Evolutionary conservation across 2,329 filamentous ascomycete species (phyloP).

Genomic region (Alternaria postmessia): DNA sequence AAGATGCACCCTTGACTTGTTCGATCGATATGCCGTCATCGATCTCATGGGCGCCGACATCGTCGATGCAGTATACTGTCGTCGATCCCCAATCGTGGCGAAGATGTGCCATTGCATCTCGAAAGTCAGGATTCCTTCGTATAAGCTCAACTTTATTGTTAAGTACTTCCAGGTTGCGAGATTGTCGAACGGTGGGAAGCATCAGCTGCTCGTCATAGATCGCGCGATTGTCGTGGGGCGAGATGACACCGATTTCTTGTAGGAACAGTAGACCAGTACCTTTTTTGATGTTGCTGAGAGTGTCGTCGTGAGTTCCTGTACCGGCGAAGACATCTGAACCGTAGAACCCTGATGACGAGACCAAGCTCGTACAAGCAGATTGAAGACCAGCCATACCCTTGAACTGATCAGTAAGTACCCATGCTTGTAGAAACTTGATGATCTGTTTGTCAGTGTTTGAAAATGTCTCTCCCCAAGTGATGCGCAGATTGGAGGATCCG

Average conservation of each 20-base stretch:
- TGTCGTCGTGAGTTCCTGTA: constrained; percentile 22
- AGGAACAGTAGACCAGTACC: constrained; percentile 70
- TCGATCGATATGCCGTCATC: constrained; percentile 83
- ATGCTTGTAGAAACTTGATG: constrained; percentile 74
- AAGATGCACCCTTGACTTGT: constrained; percentile 57
- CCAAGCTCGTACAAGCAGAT: constrained; percentile 69
- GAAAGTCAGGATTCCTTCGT: constrained; percentile 46
- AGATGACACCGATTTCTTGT: constrained; percentile 76
- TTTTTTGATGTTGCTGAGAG: constrained; percentile 14
- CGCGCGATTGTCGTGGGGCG: constrained; percentile 73
- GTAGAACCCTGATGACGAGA: constrained; percentile 71
- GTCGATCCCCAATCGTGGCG: constrained; percentile 68
- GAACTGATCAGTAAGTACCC: constrained; percentile 51
- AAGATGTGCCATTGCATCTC: constrained; percentile 63
- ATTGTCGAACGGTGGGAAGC: constrained; percentile 59
- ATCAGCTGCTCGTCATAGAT: constrained; percentile 66
- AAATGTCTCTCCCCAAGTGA: constrained; percentile 52
- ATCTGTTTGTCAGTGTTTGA: constrained; percentile 62
- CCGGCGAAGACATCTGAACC: constrained; percentile 41
- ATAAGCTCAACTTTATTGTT: constrained; percentile 42
- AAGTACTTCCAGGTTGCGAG: constrained; percentile 55
- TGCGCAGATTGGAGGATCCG: constrained; percentile 25
- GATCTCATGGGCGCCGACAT: constrained; percentile 71
- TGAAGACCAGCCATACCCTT: constrained; percentile 60
- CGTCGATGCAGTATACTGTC: constrained; percentile 77